phyloP scores from a whole-genome alignment of 2,329 filamentous ascomycete species.

The Elsinoe perseae region DNA sequence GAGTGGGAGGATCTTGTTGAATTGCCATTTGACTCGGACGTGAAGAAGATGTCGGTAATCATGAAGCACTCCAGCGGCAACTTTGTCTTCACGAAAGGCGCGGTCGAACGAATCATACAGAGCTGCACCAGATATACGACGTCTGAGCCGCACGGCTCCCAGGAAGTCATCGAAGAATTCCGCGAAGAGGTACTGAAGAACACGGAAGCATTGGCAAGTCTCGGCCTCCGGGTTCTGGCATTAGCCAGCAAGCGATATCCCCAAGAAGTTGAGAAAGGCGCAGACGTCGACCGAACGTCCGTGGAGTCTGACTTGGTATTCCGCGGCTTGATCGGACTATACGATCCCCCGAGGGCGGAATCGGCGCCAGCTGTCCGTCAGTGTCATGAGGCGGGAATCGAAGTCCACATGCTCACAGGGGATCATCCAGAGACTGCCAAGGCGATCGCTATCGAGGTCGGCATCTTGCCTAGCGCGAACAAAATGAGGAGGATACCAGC shows the following conservation, averaged over 20 bases:
- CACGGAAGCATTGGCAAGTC: constrained; percentile 58
- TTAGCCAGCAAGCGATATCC: constrained; percentile 41
- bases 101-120: constrained; percentile 60
- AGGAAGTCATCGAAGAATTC: constrained; percentile 42
- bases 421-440: constrained; percentile 72
- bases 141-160: constrained; percentile 29
- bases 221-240: constrained; percentile 61
- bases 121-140: constrained; percentile 48
- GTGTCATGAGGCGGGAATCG: constrained; percentile 66
- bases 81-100: constrained; percentile 56
- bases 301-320: constrained; percentile 64
- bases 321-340: constrained; percentile 75
- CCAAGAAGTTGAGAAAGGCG: constrained; percentile 29
- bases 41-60: constrained; percentile 71
- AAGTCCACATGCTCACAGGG: constrained; percentile 77
- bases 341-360: constrained; percentile 77
- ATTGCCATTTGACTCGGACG: constrained; percentile 64
- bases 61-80: constrained; percentile 41
- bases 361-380: constrained; percentile 64
- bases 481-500: constrained; percentile 54
- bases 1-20: constrained; percentile 57
- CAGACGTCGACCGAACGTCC: constrained; percentile 35
- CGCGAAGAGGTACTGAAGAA: constrained; percentile 48
- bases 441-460: constrained; percentile 70
- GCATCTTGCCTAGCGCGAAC: constrained; percentile 55